Conservation (phyloP, 1,139 yeast genomes). For the Sugiyamaella pinicola region DNA sequence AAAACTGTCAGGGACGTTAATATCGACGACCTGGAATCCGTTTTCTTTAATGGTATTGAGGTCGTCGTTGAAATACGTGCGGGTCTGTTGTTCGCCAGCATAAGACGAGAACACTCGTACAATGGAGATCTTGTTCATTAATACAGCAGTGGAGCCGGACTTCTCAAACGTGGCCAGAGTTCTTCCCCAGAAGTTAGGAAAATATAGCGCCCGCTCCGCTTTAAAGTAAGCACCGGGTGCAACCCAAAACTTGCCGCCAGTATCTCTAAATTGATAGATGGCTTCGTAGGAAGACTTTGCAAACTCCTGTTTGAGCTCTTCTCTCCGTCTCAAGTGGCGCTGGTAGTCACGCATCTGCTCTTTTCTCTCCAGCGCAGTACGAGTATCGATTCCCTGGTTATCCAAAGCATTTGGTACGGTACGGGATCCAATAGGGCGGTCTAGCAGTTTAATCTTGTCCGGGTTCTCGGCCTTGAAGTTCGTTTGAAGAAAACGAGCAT, state of each 20-base stretch:
- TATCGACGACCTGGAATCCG: conserved; percentile 67
- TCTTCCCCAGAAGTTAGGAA: conserved; percentile 78
- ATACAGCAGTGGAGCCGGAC: conserved; percentile 47
- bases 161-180: conserved; percentile 51
- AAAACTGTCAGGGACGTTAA: conserved; percentile 72
- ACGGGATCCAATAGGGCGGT: conserved; percentile 51
- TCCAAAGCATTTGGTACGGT: conserved; percentile 45
- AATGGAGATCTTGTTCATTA: conserved; percentile 60
- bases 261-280: conserved; percentile 72
- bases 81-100: conserved; percentile 71
- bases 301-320: conserved; percentile 62
- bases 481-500: conserved; percentile 5
- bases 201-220: conserved; percentile 71
- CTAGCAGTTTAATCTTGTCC: conserved; percentile 35
- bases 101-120: conserved; percentile 68
- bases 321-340: conserved; percentile 41
- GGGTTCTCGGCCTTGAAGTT: conserved; percentile 21
- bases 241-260: conserved; percentile 80
- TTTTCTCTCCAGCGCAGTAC: conserved; percentile 45
- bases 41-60: conserved; percentile 35
- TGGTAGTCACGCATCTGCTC: conserved; percentile 52
- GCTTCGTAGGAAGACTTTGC: conserved; percentile 88
- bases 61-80: conserved; percentile 52
- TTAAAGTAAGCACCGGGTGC: conserved; percentile 80
- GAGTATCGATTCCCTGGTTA: conserved; percentile 43